Conservation (phyloP, 2,329 filamentous ascomycete genomes). For the Colletotrichum sidae region DNA sequence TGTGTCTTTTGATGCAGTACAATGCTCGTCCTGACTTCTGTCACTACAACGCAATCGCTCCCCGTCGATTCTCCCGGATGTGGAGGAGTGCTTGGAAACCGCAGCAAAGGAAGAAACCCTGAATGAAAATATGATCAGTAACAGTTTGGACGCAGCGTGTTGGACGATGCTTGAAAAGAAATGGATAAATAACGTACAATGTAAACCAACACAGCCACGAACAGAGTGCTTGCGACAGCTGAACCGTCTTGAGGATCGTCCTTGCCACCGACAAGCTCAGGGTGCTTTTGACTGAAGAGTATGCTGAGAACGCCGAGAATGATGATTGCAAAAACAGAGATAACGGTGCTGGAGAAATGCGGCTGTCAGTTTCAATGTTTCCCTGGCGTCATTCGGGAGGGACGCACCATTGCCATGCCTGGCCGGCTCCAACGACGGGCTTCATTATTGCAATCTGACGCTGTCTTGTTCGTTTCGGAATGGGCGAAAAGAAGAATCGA, state of each 20-base stretch:
- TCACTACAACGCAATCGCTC: slow-evolving; percentile 79
- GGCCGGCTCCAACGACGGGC: slow-evolving; percentile 89
- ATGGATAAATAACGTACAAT: slow-evolving; percentile 69
- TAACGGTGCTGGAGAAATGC: slow-evolving; percentile 71
- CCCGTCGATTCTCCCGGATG: slow-evolving; percentile 82
- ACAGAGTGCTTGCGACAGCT: slow-evolving; percentile 86
- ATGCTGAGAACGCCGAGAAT: slow-evolving; percentile 73
- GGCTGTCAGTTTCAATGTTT: slow-evolving; percentile 7
- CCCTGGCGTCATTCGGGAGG: not conserved
- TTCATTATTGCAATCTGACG: slow-evolving; percentile 76
- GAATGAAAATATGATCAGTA: not conserved
- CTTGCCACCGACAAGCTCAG: slow-evolving; percentile 82
- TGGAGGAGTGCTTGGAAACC: slow-evolving; percentile 90
- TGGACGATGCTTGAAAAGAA: not conserved
- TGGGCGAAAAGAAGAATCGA: slow-evolving; percentile 14
- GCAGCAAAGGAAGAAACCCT: slow-evolving; percentile 94
- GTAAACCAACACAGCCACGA: slow-evolving; percentile 89
- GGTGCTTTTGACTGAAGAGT: slow-evolving; percentile 84
- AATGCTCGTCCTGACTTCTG: slow-evolving; percentile 9
- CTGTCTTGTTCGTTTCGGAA: not conserved
- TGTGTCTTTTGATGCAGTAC: slow-evolving; percentile 35
- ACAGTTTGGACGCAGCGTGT: not conserved
- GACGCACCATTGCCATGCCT: slow-evolving; percentile 93
- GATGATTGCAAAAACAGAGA: slow-evolving; percentile 74
- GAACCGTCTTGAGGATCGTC: slow-evolving; percentile 78